phyloP scores from a whole-genome alignment of 1,284 basidiomycete species.

The Fistulina hepatica region DNA sequence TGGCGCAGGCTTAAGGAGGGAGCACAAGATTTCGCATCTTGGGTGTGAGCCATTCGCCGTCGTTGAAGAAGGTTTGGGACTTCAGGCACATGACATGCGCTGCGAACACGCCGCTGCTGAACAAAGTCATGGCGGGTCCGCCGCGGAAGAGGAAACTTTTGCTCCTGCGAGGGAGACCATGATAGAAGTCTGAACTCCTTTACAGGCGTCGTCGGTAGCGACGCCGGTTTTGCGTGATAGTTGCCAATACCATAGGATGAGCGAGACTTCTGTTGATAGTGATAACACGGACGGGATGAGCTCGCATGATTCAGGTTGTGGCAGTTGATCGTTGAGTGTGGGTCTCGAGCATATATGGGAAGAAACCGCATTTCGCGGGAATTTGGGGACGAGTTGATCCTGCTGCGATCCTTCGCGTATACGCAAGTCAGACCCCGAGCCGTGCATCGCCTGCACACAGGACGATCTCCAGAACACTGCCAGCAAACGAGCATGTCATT shows the following conservation, averaged over 20 bases:
- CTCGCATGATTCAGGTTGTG: not conserved
- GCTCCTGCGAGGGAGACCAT: too few relatives aligned
- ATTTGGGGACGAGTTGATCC: conserved; percentile 8
- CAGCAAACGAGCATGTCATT: conserved; percentile 1
- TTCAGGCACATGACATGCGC: too few relatives aligned
- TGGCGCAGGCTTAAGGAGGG: too few relatives aligned
- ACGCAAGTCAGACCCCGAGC: conserved; percentile 37
- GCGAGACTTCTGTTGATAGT: not conserved
- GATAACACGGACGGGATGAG: not conserved
- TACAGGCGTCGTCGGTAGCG: too few relatives aligned
- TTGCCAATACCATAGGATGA: conserved; percentile 1
- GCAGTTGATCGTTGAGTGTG: conserved; percentile 4
- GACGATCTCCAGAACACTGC: conserved; percentile 45
- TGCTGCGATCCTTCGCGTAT: conserved; percentile 26
- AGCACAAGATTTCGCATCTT: too few relatives aligned
- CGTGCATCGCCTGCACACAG: conserved; percentile 37
- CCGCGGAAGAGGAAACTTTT: too few relatives aligned
- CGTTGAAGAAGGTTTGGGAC: too few relatives aligned
- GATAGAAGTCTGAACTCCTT: too few relatives aligned
- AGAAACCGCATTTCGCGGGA: conserved; percentile 11
- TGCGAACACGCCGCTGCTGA: too few relatives aligned
- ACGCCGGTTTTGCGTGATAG: too few relatives aligned
- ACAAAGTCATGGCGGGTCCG: too few relatives aligned
- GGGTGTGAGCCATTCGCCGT: too few relatives aligned
- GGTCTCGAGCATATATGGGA: not conserved